phyloP scores from a whole-genome alignment of 2,329 filamentous ascomycete species.

The Aspergillus texensis region DNA sequence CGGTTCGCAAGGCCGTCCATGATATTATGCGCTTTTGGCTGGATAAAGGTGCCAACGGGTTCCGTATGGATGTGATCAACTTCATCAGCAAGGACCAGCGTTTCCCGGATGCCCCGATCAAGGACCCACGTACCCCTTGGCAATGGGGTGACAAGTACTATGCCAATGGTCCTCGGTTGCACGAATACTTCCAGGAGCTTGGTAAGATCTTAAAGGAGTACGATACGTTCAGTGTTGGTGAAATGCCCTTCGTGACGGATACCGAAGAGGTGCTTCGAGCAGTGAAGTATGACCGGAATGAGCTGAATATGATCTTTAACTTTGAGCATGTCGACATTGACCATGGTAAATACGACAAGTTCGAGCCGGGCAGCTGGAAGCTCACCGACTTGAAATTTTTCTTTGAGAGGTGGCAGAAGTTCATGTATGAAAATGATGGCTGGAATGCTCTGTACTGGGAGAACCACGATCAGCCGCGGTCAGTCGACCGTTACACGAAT shows the following conservation, averaged over 20 bases:
- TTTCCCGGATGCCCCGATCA: constrained; percentile 51
- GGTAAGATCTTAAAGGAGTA: constrained; percentile 58
- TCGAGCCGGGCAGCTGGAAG: constrained; percentile 50
- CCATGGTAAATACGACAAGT: constrained; percentile 54
- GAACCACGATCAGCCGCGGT: constrained; percentile 67
- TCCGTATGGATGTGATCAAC: constrained; percentile 76
- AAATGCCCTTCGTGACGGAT: constrained; percentile 58
- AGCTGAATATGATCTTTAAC: constrained; percentile 73
- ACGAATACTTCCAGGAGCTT: constrained; percentile 60
- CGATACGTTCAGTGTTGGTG: constrained; percentile 62
- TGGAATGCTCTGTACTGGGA: constrained; percentile 69
- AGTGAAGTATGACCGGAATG: constrained; percentile 59
- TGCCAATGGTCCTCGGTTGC: constrained; percentile 60
- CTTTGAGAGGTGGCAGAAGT: constrained; percentile 61
- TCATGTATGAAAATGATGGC: constrained; percentile 61
- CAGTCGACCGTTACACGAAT: constrained; percentile 59
- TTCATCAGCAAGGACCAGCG: constrained; percentile 67
- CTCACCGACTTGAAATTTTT: constrained; percentile 57
- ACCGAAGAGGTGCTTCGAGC: constrained; percentile 54
- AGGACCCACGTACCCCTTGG: constrained; percentile 22
- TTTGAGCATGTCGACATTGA: constrained; percentile 70
- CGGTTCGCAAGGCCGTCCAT: constrained; percentile 70
- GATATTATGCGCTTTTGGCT: constrained; percentile 79
- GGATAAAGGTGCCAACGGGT: constrained; percentile 70
- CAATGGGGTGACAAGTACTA: constrained; percentile 48